Percentiles rank a stretch among this genome's conserved stretches.
phyloP scores from a whole-genome alignment of 441 rosid species.

The Brassica balearica region DNA sequence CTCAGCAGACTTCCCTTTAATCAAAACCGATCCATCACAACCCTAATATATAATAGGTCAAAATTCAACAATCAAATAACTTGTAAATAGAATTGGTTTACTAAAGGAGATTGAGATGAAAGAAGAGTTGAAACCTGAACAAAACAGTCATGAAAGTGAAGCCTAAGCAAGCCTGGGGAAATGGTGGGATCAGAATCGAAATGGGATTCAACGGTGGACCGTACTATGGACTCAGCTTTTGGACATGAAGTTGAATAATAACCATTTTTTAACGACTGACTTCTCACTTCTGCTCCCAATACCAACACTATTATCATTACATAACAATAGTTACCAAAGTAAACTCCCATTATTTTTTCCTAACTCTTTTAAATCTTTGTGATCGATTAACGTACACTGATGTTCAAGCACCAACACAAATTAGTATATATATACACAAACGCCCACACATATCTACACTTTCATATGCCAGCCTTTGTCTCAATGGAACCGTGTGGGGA shows the following conservation, averaged over 20 bases:
- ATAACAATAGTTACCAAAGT: constrained; percentile 33
- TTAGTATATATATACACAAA: background rate
- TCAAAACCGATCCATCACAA: constrained; percentile 64
- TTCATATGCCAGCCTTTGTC: constrained; percentile 32
- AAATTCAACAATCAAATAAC: background rate
- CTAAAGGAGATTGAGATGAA: background rate
- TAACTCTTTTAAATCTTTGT: background rate
- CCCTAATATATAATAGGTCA: constrained; percentile 42
- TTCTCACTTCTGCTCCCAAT: constrained; percentile 37
- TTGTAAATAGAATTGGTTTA: background rate
- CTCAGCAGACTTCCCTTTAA: constrained; percentile 55
- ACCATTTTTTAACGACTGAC: constrained; percentile 59
- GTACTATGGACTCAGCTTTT: constrained; percentile 48
- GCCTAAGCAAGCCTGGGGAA: constrained; percentile 59
- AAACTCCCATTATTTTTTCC: constrained; percentile 46
- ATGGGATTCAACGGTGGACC: constrained; percentile 59
- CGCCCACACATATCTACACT: background rate
- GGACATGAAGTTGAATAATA: constrained; percentile 63
- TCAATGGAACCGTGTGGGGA: constrained; percentile 49
- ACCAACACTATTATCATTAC: constrained; percentile 34
- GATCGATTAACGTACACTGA: constrained; percentile 25
- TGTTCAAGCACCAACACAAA: constrained; percentile 26
- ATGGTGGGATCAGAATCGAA: constrained; percentile 53
- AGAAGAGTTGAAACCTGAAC: constrained; percentile 48
- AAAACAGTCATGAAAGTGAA: constrained; percentile 60